These are phyloP conservation scores for Fusarium falciforme DNA, from an alignment of 2,329 filamentous ascomycete genomes.

Conservation along the genomic window DNA sequence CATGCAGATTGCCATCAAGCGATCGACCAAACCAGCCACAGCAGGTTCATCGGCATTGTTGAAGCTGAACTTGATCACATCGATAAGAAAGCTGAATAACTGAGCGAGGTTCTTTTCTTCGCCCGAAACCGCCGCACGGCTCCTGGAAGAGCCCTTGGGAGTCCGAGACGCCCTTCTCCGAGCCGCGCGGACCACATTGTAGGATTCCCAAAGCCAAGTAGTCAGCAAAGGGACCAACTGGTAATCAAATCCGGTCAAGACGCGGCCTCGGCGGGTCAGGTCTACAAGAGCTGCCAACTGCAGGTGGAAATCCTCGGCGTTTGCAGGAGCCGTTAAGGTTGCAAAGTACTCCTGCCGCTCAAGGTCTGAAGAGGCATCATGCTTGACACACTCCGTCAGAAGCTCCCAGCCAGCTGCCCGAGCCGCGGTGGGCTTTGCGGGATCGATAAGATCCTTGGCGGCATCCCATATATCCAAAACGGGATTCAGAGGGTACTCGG, in stretches of 20 bases:
- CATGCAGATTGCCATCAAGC: constrained; percentile 74
- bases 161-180: constrained; percentile 57
- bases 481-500: constrained; percentile 69
- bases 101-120: constrained; percentile 73
- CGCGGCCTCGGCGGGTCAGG: constrained; percentile 70
- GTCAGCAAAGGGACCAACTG: constrained; percentile 72
- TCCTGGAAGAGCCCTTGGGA: constrained; percentile 53
- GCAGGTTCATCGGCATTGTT: constrained; percentile 73
- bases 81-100: constrained; percentile 73
- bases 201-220: constrained; percentile 68
- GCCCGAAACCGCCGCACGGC: constrained; percentile 51
- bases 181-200: constrained; percentile 63
- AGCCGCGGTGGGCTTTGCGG: constrained; percentile 63
- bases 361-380: constrained; percentile 71
- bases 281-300: constrained; percentile 73
- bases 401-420: constrained; percentile 74
- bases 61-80: constrained; percentile 81
- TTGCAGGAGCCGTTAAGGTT: constrained; percentile 66
- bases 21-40: constrained; percentile 70
- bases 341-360: constrained; percentile 75
- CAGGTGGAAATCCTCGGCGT: constrained; percentile 72
- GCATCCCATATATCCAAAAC: constrained; percentile 74
- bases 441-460: constrained; percentile 72
- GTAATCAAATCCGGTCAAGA: constrained; percentile 75
- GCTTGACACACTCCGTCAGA: constrained; percentile 72